phyloP scores from a whole-genome alignment of 148 eudicot genomes.

The Cornus controversa region DNA sequence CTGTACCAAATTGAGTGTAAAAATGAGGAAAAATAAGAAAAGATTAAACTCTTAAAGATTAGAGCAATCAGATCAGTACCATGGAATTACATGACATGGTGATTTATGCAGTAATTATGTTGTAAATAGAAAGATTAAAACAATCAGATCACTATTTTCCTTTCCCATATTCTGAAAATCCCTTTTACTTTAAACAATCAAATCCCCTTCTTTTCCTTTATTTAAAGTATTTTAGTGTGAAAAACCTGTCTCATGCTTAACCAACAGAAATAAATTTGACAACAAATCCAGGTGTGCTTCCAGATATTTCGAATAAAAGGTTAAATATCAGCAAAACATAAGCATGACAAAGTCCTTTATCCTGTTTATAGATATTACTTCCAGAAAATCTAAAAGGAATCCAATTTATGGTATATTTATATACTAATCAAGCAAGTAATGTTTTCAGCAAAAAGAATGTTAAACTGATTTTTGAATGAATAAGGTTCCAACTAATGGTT shows the following conservation, averaged over 20 bases:
- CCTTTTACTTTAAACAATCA: too few relatives aligned
- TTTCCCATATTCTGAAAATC: too few relatives aligned
- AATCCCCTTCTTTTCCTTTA: too few relatives aligned
- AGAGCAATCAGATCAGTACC: neutral
- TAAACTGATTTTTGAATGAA: neutral
- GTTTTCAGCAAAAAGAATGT: neutral
- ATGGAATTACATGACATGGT: too few relatives aligned
- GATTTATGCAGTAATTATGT: too few relatives aligned
- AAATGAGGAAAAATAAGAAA: neutral
- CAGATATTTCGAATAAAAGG: too few relatives aligned
- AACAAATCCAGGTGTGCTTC: neutral
- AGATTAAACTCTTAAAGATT: neutral
- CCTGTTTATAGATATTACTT: neutral
- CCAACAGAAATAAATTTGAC: too few relatives aligned
- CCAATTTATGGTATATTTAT: neutral
- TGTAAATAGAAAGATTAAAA: too few relatives aligned
- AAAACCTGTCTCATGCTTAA: too few relatives aligned
- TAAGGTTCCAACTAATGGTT: neutral
- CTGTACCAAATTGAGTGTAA: conserved; percentile 26
- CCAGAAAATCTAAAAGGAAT: neutral
- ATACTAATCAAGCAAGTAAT: neutral
- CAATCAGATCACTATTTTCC: too few relatives aligned
- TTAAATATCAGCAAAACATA: neutral
- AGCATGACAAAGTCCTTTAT: neutral
- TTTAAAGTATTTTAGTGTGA: too few relatives aligned